These are phyloP conservation scores for Pseudomassariella vexata DNA, from an alignment of 2,329 filamentous ascomycete genomes.

Conservation along the genomic window DNA sequence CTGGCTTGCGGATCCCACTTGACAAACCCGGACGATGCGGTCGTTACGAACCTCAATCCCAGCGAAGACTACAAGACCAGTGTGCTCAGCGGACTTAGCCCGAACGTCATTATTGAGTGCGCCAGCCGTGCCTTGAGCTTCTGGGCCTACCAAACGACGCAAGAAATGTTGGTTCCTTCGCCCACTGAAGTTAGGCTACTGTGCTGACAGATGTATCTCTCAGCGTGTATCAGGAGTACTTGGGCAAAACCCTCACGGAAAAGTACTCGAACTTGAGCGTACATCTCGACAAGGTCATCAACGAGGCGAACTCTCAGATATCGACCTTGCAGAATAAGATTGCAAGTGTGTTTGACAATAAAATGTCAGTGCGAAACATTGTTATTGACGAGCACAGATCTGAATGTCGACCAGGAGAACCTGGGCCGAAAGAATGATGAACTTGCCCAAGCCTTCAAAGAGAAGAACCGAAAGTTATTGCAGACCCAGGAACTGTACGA, in stretches of 20 bases:
- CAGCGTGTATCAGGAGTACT: conserved; percentile 71
- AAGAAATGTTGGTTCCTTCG: too few species aligned
- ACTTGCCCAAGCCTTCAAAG: conserved; percentile 57
- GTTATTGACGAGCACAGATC: conserved; percentile 26
- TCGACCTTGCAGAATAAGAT: conserved; percentile 59
- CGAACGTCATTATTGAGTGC: conserved; percentile 80
- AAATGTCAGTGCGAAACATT: conserved; percentile 1
- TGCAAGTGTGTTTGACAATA: conserved; percentile 39
- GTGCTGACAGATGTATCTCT: background rate
- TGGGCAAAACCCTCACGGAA: conserved; percentile 65
- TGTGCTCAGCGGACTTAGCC: conserved; percentile 75
- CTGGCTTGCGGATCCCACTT: conserved; percentile 71
- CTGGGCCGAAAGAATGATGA: conserved; percentile 69
- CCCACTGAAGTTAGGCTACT: too few species aligned
- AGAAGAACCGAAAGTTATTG: conserved; percentile 64
- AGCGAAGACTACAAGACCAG: conserved; percentile 88
- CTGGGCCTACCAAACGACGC: conserved; percentile 79
- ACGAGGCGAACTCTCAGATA: conserved; percentile 71
- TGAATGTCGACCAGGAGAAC: conserved; percentile 56
- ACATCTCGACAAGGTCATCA: conserved; percentile 67
- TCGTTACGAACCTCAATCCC: conserved; percentile 66
- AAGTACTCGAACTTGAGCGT: conserved; percentile 61
- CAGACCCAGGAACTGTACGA: conserved; percentile 64
- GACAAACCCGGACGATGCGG: conserved; percentile 67
- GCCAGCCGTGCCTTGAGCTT: conserved; percentile 73